A percentile compares a stretch with the other conserved stretches of the same genome.
phyloP scores from a whole-genome alignment of 1,284 basidiomycete species.

The Mycena citricolor region DNA sequence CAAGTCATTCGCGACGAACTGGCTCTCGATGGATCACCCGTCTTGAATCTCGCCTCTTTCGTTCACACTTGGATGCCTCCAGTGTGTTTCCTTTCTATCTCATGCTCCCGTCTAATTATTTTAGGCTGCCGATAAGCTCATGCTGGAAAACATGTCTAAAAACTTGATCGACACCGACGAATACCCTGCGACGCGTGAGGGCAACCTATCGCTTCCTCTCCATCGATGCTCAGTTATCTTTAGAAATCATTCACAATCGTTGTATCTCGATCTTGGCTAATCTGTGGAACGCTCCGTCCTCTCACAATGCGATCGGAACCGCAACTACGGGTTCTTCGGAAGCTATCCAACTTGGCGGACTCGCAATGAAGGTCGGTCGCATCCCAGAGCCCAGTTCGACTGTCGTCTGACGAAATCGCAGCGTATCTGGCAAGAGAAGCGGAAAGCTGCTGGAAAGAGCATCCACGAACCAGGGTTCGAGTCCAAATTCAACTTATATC shows the following conservation, averaged over 20 bases:
- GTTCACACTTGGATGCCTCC: slow-evolving; percentile 70
- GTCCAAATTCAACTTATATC: background rate
- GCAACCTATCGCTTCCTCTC: too few species aligned
- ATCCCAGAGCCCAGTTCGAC: background rate
- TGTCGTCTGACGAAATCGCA: background rate
- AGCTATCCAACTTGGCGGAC: slow-evolving; percentile 90
- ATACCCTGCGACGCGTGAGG: slow-evolving; percentile 81
- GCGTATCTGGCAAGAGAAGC: slow-evolving; percentile 87
- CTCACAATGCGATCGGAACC: slow-evolving; percentile 79
- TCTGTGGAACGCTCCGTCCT: slow-evolving; percentile 86
- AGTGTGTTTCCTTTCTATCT: slow-evolving; percentile 26
- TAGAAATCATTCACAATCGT: slow-evolving; percentile 76
- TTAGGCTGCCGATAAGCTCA: slow-evolving; percentile 66
- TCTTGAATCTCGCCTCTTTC: slow-evolving; percentile 84
- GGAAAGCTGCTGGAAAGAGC: slow-evolving; percentile 84
- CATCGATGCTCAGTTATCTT: slow-evolving; percentile 5
- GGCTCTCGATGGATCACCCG: slow-evolving; percentile 69
- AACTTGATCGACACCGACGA: slow-evolving; percentile 92
- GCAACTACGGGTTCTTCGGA: slow-evolving; percentile 94
- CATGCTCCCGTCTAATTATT: slow-evolving; percentile 36
- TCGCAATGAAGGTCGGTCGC: slow-evolving; percentile 75
- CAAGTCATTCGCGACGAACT: slow-evolving; percentile 87
- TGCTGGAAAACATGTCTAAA: slow-evolving; percentile 84
- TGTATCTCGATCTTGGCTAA: slow-evolving; percentile 88
- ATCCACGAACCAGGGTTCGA: slow-evolving; percentile 76